Evolutionary conservation across 257 asterid genomes (phyloP).

Genomic region (Echium plantagineum): DNA sequence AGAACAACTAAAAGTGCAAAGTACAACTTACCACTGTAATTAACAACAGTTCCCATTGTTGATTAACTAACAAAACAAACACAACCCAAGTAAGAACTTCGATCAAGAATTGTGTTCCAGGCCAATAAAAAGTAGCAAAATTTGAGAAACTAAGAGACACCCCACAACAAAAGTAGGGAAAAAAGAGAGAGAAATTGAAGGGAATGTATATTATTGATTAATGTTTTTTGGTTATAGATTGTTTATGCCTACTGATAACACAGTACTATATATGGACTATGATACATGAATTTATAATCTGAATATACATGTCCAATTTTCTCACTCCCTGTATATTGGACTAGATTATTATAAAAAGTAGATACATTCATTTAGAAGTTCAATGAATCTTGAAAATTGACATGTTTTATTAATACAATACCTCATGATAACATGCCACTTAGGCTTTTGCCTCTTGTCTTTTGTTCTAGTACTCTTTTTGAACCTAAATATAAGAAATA

Average conservation of each 20-base stretch:
- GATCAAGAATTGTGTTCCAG: slow-evolving; percentile 48
- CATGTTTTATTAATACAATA: too few relatives aligned
- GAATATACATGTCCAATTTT: too few relatives aligned
- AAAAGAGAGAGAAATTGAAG: slow-evolving; percentile 23
- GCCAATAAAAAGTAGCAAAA: slow-evolving; percentile 15
- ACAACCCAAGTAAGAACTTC: slow-evolving; percentile 46
- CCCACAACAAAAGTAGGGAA: slow-evolving; percentile 44
- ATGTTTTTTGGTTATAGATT: not conserved
- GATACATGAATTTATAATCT: slow-evolving; percentile 1
- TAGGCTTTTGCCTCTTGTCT: too few relatives aligned
- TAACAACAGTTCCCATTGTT: slow-evolving; percentile 85
- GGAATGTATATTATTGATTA: slow-evolving; percentile 5
- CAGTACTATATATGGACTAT: not conserved
- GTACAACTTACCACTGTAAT: slow-evolving; percentile 66
- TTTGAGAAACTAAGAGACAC: slow-evolving; percentile 21
- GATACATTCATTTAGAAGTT: too few relatives aligned
- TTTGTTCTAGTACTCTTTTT: too few relatives aligned
- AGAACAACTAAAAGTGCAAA: not conserved
- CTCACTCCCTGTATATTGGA: too few relatives aligned
- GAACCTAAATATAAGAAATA: too few relatives aligned
- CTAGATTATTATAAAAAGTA: too few relatives aligned
- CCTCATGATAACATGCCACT: too few relatives aligned
- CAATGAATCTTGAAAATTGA: too few relatives aligned
- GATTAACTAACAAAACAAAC: slow-evolving; percentile 29
- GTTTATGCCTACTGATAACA: slow-evolving; percentile 2